Conservation (phyloP, 768 basidiomycete genomes). For the Termitomyces sp. region DNA sequence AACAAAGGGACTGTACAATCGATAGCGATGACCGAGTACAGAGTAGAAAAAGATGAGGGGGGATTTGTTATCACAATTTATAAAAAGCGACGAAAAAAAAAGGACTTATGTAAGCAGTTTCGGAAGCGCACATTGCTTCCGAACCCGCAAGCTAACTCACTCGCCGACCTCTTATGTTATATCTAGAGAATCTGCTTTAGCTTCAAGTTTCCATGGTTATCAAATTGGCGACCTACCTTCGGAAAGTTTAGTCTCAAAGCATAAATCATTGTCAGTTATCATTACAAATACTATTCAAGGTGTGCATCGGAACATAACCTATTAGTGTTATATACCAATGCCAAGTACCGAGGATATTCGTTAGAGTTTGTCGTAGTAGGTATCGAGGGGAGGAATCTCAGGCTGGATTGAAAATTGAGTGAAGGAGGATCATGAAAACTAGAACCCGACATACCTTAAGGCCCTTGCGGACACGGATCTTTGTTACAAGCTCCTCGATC, state of each 20-base stretch:
- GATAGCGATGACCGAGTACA: conserved; percentile 10
- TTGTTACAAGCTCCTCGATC: conserved; percentile 77
- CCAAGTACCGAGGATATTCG: conserved; percentile 1
- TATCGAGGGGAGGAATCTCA: conserved; percentile 83
- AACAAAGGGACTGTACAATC: conserved; percentile 4
- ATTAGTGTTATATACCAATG: conserved; percentile 1
- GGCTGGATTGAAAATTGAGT: conserved; percentile 42
- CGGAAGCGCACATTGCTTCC: conserved; percentile 3
- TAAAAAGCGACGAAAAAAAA: conserved; percentile 6
- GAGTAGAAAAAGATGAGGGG: conserved; percentile 1
- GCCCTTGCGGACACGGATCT: conserved; percentile 91
- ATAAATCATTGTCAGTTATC: conserved; percentile 9
- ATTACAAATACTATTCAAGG: conserved; percentile 7
- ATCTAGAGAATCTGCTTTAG: no score
- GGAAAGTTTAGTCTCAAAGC: neutral
- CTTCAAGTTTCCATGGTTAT: neutral
- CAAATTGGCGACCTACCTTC: neutral
- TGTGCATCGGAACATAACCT: conserved; percentile 11
- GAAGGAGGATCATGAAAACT: neutral
- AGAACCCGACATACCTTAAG: conserved; percentile 62
- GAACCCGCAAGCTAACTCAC: neutral
- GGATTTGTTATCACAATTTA: conserved; percentile 12
- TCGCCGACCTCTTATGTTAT: no score
- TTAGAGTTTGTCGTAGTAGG: conserved; percentile 93
- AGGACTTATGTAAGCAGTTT: conserved; percentile 7